Evolutionary conservation across 2,329 filamentous ascomycete genomes (phyloP).

Genomic region (Macrophomina pseudophaseolina): DNA sequence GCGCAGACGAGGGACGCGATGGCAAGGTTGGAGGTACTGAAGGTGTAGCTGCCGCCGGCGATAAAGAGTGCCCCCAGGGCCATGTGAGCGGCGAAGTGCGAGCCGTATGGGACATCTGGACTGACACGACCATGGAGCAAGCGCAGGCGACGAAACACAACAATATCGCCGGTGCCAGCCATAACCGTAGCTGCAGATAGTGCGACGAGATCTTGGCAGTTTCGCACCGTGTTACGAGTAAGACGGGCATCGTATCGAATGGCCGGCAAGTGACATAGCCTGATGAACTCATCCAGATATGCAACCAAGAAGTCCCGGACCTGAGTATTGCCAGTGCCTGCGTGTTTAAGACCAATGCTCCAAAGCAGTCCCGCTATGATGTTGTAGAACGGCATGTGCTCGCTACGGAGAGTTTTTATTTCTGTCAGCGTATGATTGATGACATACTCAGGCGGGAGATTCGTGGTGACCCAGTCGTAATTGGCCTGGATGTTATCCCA

Average conservation of each 20-base stretch:
- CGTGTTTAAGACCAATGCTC: constrained; percentile 55
- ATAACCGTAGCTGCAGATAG: constrained; percentile 86
- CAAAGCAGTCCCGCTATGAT: constrained; percentile 90
- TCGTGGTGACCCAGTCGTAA: constrained; percentile 75
- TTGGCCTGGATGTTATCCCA: constrained; percentile 82
- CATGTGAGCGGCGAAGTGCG: constrained; percentile 89
- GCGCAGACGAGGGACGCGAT: constrained; percentile 85
- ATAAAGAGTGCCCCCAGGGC: constrained; percentile 91
- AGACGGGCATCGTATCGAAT: constrained; percentile 81
- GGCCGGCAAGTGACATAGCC: constrained; percentile 69
- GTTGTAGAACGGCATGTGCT: constrained; percentile 90
- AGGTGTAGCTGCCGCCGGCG: constrained; percentile 89
- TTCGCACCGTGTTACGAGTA: constrained; percentile 79
- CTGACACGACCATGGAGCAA: constrained; percentile 88
- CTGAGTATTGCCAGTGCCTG: constrained; percentile 59
- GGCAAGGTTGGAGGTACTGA: constrained; percentile 85
- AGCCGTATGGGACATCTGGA: constrained; percentile 84
- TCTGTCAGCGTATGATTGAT: constrained; percentile 63
- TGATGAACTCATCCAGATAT: constrained; percentile 86
- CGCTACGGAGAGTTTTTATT: constrained; percentile 70
- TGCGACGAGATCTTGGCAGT: constrained; percentile 88
- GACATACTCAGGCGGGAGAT: constrained; percentile 73
- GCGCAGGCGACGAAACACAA: constrained; percentile 82
- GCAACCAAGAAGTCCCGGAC: constrained; percentile 82
- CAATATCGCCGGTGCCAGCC: constrained; percentile 91